Percentiles rank a stretch among this genome's conserved stretches.
Conservation (phyloP, 257 asterid species). For the Solanum megistacrolobum region DNA sequence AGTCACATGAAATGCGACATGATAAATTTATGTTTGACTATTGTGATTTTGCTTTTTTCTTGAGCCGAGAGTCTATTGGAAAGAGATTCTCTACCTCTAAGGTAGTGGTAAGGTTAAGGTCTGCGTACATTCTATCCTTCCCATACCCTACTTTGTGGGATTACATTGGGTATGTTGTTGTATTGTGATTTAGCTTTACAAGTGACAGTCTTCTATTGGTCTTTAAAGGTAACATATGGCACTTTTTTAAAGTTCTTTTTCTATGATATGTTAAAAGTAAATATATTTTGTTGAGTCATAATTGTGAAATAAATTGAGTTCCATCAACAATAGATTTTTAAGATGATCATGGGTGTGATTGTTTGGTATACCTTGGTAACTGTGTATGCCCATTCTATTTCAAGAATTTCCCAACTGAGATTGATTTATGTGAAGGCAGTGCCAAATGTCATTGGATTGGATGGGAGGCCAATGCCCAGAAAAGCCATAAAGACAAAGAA, state of each 20-base stretch:
- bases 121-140: too few relatives aligned
- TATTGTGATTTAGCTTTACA: background rate
- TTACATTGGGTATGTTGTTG: too few relatives aligned
- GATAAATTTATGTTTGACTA: background rate
- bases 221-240: background rate
- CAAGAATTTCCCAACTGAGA: background rate
- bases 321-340: background rate
- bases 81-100: too few relatives aligned
- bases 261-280: background rate
- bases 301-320: background rate
- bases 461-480: slow-evolving; percentile 98
- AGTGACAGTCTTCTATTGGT: background rate
- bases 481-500: slow-evolving; percentile 50
- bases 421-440: slow-evolving; percentile 47
- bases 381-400: background rate
- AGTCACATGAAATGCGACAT: background rate
- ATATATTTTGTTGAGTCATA: background rate
- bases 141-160: too few relatives aligned
- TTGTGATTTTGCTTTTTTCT: background rate
- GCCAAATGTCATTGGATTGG: slow-evolving; percentile 85
- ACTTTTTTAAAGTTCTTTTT: background rate
- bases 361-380: background rate
- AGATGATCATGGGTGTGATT: background rate
- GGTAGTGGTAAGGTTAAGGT: too few relatives aligned
- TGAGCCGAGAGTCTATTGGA: too few relatives aligned